Evolutionary conservation across 495 filamentous ascomycete species (phyloP).

Genomic region (Aspergillus affinis): DNA sequence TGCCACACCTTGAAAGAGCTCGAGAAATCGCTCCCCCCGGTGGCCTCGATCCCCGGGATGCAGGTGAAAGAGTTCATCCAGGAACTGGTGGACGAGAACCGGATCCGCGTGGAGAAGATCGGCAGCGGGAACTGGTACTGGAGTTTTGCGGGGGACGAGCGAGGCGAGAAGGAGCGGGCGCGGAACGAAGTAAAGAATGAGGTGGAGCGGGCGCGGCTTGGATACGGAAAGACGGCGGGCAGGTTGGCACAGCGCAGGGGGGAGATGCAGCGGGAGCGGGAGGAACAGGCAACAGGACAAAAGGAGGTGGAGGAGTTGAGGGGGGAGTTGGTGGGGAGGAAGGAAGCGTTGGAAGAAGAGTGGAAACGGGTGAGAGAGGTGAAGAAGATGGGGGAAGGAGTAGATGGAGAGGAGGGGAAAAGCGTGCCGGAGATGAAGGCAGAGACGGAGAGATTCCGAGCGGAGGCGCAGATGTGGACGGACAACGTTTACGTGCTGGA

Average conservation of each 20-base stretch:
- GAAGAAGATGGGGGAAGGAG: conserved; percentile 27
- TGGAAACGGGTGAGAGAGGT: conserved; percentile 27
- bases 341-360: conserved; percentile 29
- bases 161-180: conserved; percentile 41
- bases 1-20: conserved; percentile 75
- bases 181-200: conserved; percentile 48
- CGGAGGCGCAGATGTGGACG: conserved; percentile 53
- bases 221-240: conserved; percentile 21
- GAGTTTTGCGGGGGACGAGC: conserved; percentile 67
- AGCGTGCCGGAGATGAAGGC: conserved; percentile 51
- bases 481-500: conserved; percentile 68
- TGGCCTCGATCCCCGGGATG: conserved; percentile 67
- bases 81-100: conserved; percentile 60
- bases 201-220: conserved; percentile 47
- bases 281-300: conserved; percentile 5
- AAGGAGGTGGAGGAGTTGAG: conserved; percentile 22
- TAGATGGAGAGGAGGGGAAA: conserved; percentile 44
- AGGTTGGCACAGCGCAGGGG: conserved; percentile 23
- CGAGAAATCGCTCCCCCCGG: conserved; percentile 64
- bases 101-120: conserved; percentile 74
- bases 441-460: conserved; percentile 47
- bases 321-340: conserved; percentile 22
- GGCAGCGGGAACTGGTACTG: conserved; percentile 83
- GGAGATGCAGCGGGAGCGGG: neutral
- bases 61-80: conserved; percentile 72